phyloP scores from a whole-genome alignment of 129 eudicot species.

The Chrysanthemum seticuspe region DNA sequence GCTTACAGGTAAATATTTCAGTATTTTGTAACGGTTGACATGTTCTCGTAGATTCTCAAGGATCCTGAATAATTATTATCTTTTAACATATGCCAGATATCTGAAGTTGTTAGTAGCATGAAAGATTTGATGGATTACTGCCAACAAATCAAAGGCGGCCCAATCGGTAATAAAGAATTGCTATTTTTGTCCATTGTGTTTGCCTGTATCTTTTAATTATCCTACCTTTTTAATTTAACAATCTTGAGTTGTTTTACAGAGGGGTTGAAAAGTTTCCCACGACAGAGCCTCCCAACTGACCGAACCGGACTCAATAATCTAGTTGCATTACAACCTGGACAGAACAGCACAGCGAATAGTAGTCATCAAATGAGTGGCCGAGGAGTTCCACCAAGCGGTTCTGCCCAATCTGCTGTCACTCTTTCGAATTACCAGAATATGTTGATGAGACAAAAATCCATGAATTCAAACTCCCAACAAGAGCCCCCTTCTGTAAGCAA shows the following conservation, averaged over 20 bases:
- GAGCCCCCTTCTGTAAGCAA: conserved; percentile 62
- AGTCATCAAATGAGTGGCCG: conserved; percentile 42
- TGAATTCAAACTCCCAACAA: conserved; percentile 63
- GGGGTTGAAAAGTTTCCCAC: conserved; percentile 70
- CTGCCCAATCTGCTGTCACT: conserved; percentile 65
- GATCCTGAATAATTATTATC: not conserved
- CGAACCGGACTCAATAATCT: conserved; percentile 48
- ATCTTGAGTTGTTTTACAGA: conserved; percentile 33
- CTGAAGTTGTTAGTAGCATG: conserved; percentile 95
- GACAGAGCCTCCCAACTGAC: conserved; percentile 60
- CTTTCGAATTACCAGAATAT: conserved; percentile 64
- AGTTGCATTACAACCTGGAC: conserved; percentile 58
- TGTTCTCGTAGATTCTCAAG: conserved; percentile 14
- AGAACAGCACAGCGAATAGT: conserved; percentile 35
- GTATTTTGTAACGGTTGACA: not conserved
- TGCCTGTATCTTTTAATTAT: not conserved
- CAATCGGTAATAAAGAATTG: conserved; percentile 57
- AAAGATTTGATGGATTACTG: conserved; percentile 91
- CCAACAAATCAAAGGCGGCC: conserved; percentile 72
- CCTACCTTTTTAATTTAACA: not conserved
- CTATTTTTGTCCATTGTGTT: not conserved
- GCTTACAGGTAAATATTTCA: conserved; percentile 62
- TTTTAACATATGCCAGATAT: conserved; percentile 55
- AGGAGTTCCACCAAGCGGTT: conserved; percentile 54
- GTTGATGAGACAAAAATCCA: conserved; percentile 71